Evolutionary conservation across 192 early-diverging fungal species (phyloP).

Genomic region (Linnemannia elongata): DNA sequence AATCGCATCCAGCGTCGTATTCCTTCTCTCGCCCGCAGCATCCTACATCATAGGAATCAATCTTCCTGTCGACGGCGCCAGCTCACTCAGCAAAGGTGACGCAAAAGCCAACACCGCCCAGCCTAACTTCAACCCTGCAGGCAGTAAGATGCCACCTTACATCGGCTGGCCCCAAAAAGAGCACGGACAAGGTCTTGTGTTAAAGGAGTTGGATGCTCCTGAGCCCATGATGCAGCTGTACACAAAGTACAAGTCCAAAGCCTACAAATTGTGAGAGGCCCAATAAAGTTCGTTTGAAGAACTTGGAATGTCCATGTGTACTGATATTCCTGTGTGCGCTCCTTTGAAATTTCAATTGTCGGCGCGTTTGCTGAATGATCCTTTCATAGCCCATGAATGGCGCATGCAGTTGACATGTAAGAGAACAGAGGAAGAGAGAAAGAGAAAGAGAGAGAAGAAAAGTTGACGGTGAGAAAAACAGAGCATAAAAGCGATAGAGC

Average conservation of each 20-base stretch:
- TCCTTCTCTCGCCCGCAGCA: slow-evolving; percentile 26
- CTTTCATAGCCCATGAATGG: not conserved
- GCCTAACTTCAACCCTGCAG: slow-evolving; percentile 15
- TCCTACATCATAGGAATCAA: slow-evolving; percentile 28
- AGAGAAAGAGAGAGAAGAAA: not conserved
- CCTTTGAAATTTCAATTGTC: not conserved
- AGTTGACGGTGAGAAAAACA: not conserved
- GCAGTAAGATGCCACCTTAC: slow-evolving; percentile 11
- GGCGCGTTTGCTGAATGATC: not conserved
- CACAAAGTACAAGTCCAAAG: not conserved
- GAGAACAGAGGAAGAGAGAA: not conserved
- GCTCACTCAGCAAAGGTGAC: slow-evolving; percentile 22
- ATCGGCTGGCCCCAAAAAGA: slow-evolving; percentile 25
- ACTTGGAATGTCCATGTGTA: not conserved
- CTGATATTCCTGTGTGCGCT: not conserved
- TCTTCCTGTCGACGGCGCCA: slow-evolving; percentile 26
- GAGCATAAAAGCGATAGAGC: not conserved
- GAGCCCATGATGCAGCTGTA: not conserved
- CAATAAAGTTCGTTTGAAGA: not conserved
- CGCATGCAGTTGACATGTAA: not conserved
- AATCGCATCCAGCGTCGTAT: slow-evolving; percentile 9
- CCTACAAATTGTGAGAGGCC: not conserved
- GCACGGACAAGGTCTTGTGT: not conserved
- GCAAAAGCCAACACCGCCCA: not conserved
- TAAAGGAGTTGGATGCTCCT: not conserved